phyloP scores from a whole-genome alignment of 495 filamentous ascomycete species.

The Hypoxylon intermedium region DNA sequence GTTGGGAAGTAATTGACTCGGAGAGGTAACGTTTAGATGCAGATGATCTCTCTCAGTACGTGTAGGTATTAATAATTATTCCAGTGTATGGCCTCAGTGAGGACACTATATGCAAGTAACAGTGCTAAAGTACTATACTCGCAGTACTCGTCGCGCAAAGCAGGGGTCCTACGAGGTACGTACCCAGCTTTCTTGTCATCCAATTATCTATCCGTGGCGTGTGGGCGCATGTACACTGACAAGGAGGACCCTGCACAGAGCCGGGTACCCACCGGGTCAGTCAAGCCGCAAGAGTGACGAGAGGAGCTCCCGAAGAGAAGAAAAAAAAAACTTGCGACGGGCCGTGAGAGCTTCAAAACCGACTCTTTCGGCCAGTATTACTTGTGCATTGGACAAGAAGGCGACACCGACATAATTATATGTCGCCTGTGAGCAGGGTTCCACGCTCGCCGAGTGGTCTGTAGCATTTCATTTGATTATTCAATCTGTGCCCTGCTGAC shows the following conservation, averaged over 20 bases:
- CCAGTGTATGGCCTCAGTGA: neutral
- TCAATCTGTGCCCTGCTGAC: slow-evolving; percentile 29
- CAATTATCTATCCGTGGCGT: slow-evolving; percentile 18
- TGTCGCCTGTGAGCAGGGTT: slow-evolving; percentile 5
- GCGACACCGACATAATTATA: slow-evolving; percentile 7
- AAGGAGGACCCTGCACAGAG: slow-evolving; percentile 29
- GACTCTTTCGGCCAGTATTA: slow-evolving; percentile 27
- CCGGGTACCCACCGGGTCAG: slow-evolving; percentile 34
- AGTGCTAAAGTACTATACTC: slow-evolving; percentile 24
- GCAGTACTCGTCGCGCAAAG: slow-evolving; percentile 12
- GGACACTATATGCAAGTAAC: slow-evolving; percentile 14
- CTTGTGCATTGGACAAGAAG: slow-evolving; percentile 12
- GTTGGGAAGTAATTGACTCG: slow-evolving; percentile 33
- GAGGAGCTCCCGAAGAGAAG: slow-evolving; percentile 4
- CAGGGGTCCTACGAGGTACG: slow-evolving; percentile 12
- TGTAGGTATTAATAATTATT: neutral
- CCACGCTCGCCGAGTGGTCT: slow-evolving; percentile 11
- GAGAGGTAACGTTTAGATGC: slow-evolving; percentile 30
- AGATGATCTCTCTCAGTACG: slow-evolving; percentile 23
- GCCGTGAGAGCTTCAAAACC: slow-evolving; percentile 37
- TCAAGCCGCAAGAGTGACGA: slow-evolving; percentile 32
- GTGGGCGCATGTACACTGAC: slow-evolving; percentile 3
- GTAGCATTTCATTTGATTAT: slow-evolving; percentile 21
- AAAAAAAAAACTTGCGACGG: slow-evolving; percentile 28
- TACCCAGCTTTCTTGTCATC: slow-evolving; percentile 5